Base-by-base conservation (phyloP, 2,329 filamentous ascomycete genomes). In the Ascochyta rabiei region DNA sequence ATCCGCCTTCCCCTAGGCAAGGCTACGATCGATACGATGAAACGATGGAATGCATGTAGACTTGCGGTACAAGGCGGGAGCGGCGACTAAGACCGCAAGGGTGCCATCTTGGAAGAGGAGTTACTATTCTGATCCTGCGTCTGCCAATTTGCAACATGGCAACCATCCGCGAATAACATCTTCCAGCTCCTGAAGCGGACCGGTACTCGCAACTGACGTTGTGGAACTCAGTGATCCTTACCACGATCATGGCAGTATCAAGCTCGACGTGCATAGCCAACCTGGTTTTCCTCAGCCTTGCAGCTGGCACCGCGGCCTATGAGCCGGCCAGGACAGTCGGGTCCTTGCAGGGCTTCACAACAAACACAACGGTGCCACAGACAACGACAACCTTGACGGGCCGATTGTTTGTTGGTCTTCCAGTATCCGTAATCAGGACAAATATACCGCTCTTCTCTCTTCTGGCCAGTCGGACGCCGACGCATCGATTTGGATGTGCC, bases 1-100 rank as follows among this genome's bases (percentile, higher is more conserved):
- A 50, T 9, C 52, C 52, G 52, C 31, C 34, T 26, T 50, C 46
- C 52, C 52, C 52, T 40, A 49, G 31, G 37, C 46, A 41, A 34
- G 16, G 15, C 23, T 44, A 23, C 38, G 31, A 55, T 47, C 23
- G 13, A 47, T 18, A 24, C 28, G 24, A 19, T 55, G 46, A 50
- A 41, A 50, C 46, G 35, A 30, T 15, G 16, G 18, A 42, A n/a
- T 34, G 31, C 31, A 41, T 28, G 37, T 10, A 30, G 30, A 9
- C 23, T 21, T 30, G 21, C 30, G 28, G 10, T 21, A 26, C 13
- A 3, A 7, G 12, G 15, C 13, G 16, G 19, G 15, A 18, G 37
- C 37, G 12, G 15, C 12, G 18, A 37, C 21, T 23, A 33, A n/a
- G 16, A 31, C 26, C 5, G 19, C 41, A 19, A 28, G 19, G 23